These are phyloP conservation scores for Boechera divaricarpa DNA, from an alignment of 345 rosid species.

Conservation along the genomic window DNA sequence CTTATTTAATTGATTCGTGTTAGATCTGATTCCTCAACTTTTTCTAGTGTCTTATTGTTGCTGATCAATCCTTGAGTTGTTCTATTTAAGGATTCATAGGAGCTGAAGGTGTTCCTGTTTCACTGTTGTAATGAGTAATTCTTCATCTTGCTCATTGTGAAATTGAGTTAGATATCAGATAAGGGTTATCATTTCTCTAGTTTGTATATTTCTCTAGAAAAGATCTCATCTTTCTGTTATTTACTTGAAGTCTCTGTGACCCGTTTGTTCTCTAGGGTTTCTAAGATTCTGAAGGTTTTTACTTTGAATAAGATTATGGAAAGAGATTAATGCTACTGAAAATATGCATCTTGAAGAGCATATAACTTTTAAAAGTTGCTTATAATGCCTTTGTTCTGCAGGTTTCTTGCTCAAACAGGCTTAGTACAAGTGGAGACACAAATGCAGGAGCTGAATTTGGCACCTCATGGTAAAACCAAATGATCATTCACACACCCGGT, in stretches of 20 bases:
- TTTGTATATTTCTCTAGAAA: slow-evolving; percentile 5
- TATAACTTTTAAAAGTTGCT: slow-evolving; percentile 13
- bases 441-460: slow-evolving; percentile 74
- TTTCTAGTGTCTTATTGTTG: not conserved
- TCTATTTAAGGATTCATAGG: not conserved
- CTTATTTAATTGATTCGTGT: not conserved
- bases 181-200: not conserved
- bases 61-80: slow-evolving; percentile 14
- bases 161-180: slow-evolving; percentile 9
- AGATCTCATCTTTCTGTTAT: slow-evolving; percentile 17
- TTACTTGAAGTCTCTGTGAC: not conserved
- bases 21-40: not conserved
- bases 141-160: not conserved
- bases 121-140: not conserved
- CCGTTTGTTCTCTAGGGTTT: not conserved
- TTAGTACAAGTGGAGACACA: slow-evolving; percentile 80
- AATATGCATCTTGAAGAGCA: slow-evolving; percentile 2
- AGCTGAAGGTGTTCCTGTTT: slow-evolving; percentile 18
- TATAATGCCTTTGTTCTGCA: slow-evolving; percentile 45
- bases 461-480: slow-evolving; percentile 53
- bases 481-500: slow-evolving; percentile 16
- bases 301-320: not conserved
- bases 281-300: slow-evolving; percentile 1
- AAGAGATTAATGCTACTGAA: not conserved
- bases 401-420: slow-evolving; percentile 91